Percentiles rank a stretch among this genome's conserved stretches.
phyloP scores from a whole-genome alignment of 2,329 filamentous ascomycete genomes.

The Aphanocladium album region DNA sequence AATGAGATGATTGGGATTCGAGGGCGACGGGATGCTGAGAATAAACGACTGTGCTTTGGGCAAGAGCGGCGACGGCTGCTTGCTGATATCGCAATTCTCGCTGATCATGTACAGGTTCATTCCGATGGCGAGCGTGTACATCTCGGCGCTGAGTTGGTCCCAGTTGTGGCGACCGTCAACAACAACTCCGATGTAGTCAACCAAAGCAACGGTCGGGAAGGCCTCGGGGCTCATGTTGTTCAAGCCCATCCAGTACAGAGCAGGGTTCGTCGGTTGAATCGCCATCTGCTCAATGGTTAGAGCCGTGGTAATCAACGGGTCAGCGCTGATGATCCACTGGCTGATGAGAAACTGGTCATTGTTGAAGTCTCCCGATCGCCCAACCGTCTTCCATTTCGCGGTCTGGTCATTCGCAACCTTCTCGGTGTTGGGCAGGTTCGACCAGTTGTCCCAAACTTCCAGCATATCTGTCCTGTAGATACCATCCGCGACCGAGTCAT shows the following conservation, averaged over 20 bases:
- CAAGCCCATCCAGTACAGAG: constrained; percentile 30
- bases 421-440: constrained; percentile 23
- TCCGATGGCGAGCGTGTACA: constrained; percentile 27
- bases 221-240: constrained; percentile 23
- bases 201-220: constrained; percentile 28
- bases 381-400: constrained; percentile 19
- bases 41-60: neutral
- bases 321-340: constrained; percentile 29
- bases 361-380: constrained; percentile 16
- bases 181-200: constrained; percentile 28
- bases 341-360: constrained; percentile 24
- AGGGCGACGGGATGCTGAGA: neutral
- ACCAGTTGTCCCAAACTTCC: constrained; percentile 26
- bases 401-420: constrained; percentile 20
- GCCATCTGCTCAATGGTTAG: constrained; percentile 25
- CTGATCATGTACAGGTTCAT: constrained; percentile 29
- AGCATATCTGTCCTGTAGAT: constrained; percentile 26
- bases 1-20: neutral
- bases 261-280: constrained; percentile 28
- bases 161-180: constrained; percentile 21
- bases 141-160: constrained; percentile 27
- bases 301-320: constrained; percentile 22
- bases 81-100: constrained; percentile 27
- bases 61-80: constrained; percentile 22
- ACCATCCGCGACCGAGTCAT: constrained; percentile 23